Percentiles rank a stretch among this genome's conserved stretches.
Conservation (phyloP, 805 yeast species). For the Metschnikowia peoriensis region DNA sequence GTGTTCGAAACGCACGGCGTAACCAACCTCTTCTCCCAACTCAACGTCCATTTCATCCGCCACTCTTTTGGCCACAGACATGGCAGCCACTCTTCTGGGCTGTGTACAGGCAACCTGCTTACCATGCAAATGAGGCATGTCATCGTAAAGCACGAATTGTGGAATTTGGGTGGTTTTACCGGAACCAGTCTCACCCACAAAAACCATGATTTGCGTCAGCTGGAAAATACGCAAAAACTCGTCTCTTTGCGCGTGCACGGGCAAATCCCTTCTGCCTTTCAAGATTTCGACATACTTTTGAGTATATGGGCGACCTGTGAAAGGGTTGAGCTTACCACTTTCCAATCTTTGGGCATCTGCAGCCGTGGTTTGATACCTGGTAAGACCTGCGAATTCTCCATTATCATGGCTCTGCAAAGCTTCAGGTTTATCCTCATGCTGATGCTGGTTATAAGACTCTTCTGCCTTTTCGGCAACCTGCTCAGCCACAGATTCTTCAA, state of each 20-base stretch:
- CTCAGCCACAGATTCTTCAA: constrained; percentile 56
- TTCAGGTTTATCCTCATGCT: constrained; percentile 37
- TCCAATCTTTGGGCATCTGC: constrained; percentile 60
- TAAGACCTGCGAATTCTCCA: constrained; percentile 57
- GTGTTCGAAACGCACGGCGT: constrained; percentile 91
- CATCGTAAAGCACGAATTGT: constrained; percentile 90
- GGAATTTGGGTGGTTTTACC: constrained; percentile 99
- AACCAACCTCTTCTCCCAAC: constrained; percentile 94
- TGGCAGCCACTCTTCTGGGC: constrained; percentile 98
- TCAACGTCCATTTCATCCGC: constrained; percentile 96
- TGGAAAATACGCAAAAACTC: constrained; percentile 87
- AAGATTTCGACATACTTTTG: constrained; percentile 75
- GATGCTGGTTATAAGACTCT: constrained; percentile 47
- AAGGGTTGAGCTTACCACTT: constrained; percentile 64
- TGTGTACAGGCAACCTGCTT: constrained; percentile 93
- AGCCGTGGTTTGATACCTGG: constrained; percentile 66
- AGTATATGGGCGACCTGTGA: constrained; percentile 65
- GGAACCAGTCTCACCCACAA: constrained; percentile 98
- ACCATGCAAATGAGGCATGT: constrained; percentile 81
- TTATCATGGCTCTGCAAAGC: constrained; percentile 55
- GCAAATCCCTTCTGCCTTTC: constrained; percentile 76
- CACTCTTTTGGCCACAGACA: constrained; percentile 97
- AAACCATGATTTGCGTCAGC: constrained; percentile 88
- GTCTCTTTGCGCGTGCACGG: constrained; percentile 90
- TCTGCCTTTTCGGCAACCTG: constrained; percentile 68